These are phyloP conservation scores for Baorangia bicolor DNA, from an alignment of 768 basidiomycete species.

Conservation along the genomic window DNA sequence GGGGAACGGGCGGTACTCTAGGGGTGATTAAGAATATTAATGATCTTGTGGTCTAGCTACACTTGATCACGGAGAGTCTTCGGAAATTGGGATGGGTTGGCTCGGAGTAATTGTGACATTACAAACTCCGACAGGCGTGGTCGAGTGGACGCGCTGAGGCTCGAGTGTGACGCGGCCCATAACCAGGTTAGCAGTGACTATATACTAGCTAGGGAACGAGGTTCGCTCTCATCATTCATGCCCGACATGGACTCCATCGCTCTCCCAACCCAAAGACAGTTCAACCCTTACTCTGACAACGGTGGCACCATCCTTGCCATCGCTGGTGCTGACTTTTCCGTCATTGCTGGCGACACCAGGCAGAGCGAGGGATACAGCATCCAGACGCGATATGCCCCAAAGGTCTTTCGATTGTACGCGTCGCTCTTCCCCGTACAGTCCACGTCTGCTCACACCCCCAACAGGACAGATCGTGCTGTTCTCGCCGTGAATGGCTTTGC, in stretches of 20 bases:
- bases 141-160: not conserved
- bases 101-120: not conserved
- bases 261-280: conserved; percentile 55
- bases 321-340: conserved; percentile 88
- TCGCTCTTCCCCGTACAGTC: not conserved
- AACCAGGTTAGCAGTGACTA: not conserved
- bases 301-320: conserved; percentile 97
- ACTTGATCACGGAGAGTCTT: too few species aligned
- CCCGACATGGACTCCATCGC: conserved; percentile 9
- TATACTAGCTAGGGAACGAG: not conserved
- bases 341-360: conserved; percentile 95
- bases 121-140: not conserved
- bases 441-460: not conserved
- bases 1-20: too few species aligned
- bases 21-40: too few species aligned
- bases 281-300: conserved; percentile 91
- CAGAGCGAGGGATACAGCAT: conserved; percentile 98
- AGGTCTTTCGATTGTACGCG: conserved; percentile 88
- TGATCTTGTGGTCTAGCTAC: too few species aligned
- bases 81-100: too few species aligned
- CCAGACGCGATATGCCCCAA: conserved; percentile 95
- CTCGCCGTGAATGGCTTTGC: conserved; percentile 97
- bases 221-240: not conserved
- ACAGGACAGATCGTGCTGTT: conserved; percentile 88
- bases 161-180: not conserved